Percentiles rank a stretch among this genome's conserved stretches.
Conservation (phyloP, 2,329 filamentous ascomycete species). For the Trichoderma arundinaceum region DNA sequence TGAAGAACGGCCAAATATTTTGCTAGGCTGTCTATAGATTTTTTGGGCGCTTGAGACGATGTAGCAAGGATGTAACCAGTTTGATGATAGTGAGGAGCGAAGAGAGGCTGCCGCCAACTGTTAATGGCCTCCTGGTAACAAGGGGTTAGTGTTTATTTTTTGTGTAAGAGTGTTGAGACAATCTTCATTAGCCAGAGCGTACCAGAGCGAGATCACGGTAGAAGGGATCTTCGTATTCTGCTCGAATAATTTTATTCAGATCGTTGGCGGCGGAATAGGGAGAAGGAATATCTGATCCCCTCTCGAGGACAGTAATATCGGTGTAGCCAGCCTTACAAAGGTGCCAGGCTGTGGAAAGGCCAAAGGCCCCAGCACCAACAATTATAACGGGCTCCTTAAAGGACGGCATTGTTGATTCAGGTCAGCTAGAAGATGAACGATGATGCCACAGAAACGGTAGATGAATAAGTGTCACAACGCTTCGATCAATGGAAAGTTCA, state of each 20-base stretch:
- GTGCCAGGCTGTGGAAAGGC: background rate
- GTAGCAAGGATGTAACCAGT: background rate
- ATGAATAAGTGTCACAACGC: too few species aligned
- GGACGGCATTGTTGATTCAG: too few species aligned
- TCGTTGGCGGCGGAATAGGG: background rate
- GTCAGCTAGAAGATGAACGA: too few species aligned
- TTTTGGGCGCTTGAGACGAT: background rate
- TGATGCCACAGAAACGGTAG: too few species aligned
- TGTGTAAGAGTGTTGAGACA: too few species aligned
- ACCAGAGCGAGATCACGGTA: background rate
- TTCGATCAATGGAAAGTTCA: too few species aligned
- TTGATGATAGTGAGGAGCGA: conserved; percentile 1
- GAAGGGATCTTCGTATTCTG: conserved; percentile 3
- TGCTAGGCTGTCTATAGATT: background rate
- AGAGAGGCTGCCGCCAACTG: background rate
- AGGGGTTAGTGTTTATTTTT: too few species aligned
- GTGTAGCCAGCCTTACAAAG: background rate
- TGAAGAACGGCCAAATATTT: background rate
- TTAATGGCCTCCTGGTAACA: background rate
- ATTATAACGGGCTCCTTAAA: background rate
- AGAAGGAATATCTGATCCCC: background rate
- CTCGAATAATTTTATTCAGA: background rate
- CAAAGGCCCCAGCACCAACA: conserved; percentile 1
- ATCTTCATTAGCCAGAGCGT: background rate
- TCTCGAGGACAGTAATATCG: background rate